Percentiles rank a stretch among this genome's conserved stretches.
Evolutionary conservation across 148 eudicot genomes (phyloP).

Genomic region (Euryodendron excelsum): DNA sequence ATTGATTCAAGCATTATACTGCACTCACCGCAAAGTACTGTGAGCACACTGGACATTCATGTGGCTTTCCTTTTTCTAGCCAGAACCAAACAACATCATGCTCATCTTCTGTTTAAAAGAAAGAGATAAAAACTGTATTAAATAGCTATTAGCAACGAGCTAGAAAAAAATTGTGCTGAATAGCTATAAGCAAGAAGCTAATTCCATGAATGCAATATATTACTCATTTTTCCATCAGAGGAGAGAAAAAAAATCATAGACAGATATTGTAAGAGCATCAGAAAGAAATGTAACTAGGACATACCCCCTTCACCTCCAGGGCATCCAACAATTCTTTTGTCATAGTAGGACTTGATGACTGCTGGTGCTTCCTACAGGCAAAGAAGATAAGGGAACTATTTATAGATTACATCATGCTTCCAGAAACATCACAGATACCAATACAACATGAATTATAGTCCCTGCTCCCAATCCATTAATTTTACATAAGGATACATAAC

Average conservation of each 20-base stretch:
- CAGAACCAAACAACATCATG: slow-evolving; percentile 96
- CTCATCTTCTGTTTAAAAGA: slow-evolving; percentile 67
- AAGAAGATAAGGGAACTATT: slow-evolving; percentile 3
- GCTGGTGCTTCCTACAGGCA: slow-evolving; percentile 66
- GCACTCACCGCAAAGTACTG: slow-evolving; percentile 66
- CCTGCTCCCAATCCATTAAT: slow-evolving; percentile 26
- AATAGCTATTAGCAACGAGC: not conserved
- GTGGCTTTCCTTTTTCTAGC: slow-evolving; percentile 80
- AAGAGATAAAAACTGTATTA: not conserved
- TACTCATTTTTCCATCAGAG: too few relatives aligned
- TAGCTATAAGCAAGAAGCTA: not conserved
- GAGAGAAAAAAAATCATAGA: not conserved
- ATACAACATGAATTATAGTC: not conserved
- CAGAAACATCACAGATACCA: not conserved
- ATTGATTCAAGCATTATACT: slow-evolving; percentile 9
- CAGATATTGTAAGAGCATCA: not conserved
- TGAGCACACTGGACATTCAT: slow-evolving; percentile 83
- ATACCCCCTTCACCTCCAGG: slow-evolving; percentile 82
- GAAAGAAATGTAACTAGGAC: slow-evolving; percentile 9
- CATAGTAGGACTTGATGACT: slow-evolving; percentile 63
- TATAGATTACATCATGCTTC: not conserved
- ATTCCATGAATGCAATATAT: too few relatives aligned
- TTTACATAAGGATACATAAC: not conserved
- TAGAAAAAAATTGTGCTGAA: not conserved
- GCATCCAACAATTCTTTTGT: slow-evolving; percentile 79